Evolutionary conservation across 2,329 filamentous ascomycete species (phyloP).

Genomic region (Chaetomium strumarium): DNA sequence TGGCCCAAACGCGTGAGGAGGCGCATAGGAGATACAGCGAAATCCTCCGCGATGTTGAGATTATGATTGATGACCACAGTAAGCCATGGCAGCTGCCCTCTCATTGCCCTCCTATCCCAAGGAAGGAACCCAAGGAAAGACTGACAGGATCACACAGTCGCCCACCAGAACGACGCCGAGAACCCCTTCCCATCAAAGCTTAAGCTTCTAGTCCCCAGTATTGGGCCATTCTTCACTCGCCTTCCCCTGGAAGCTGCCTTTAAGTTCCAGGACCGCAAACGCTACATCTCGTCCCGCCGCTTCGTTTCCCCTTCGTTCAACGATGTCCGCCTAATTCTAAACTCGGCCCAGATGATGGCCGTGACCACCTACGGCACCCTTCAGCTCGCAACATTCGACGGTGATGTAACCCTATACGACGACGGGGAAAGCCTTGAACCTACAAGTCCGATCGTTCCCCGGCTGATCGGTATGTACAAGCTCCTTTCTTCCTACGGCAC

Average conservation of each 20-base stretch:
- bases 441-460: conserved; percentile 69
- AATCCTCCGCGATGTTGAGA: conserved; percentile 90
- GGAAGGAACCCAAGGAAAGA: background rate
- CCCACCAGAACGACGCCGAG: conserved; percentile 56
- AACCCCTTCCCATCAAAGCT: conserved; percentile 76
- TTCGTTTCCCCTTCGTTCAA: conserved; percentile 98
- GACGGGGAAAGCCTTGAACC: conserved; percentile 75
- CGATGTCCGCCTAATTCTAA: conserved; percentile 85
- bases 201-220: conserved; percentile 81
- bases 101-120: too few species aligned
- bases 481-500: conserved; percentile 27
- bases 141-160: conserved; percentile 43
- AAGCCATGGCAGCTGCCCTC: conserved; percentile 22
- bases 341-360: conserved; percentile 90
- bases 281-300: conserved; percentile 82
- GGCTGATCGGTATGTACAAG: conserved; percentile 40
- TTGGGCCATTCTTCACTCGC: conserved; percentile 90
- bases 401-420: conserved; percentile 93
- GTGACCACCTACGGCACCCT: conserved; percentile 69
- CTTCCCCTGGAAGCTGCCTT: conserved; percentile 86
- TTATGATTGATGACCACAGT: conserved; percentile 90
- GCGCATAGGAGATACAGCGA: conserved; percentile 88
- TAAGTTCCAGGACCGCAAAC: conserved; percentile 76
- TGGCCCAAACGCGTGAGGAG: conserved; percentile 68
- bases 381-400: conserved; percentile 90